Percentiles rank a stretch among this genome's conserved stretches.
Conservation (phyloP, 1,284 basidiomycete species). For the Tilletia caries region DNA sequence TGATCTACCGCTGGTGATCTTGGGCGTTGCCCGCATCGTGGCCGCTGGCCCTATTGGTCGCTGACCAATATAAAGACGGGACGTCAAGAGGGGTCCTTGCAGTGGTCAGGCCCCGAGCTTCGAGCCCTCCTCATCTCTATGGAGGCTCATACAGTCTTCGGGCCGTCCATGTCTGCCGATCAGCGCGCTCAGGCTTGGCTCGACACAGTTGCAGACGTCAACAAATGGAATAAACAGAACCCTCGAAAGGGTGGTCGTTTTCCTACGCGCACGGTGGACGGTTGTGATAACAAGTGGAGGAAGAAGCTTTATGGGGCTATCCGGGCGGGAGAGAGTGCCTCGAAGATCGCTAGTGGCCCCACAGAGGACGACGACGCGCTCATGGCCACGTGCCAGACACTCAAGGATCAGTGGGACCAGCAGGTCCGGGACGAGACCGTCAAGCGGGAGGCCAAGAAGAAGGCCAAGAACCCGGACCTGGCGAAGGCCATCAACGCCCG, state of each 20-base stretch:
- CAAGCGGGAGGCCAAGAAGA: background rate
- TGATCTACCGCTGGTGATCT: too few species aligned
- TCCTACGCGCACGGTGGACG: background rate
- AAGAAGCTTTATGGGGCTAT: background rate
- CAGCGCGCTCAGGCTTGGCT: background rate
- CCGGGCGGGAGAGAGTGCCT: background rate
- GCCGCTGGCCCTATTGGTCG: too few species aligned
- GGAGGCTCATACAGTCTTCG: background rate
- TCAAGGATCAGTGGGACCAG: background rate
- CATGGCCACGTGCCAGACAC: background rate
- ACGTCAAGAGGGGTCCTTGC: background rate
- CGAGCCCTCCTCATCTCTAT: background rate
- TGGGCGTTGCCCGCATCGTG: too few species aligned
- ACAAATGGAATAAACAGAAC: background rate
- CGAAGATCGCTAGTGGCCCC: background rate
- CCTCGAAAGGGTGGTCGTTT: background rate
- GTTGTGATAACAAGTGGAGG: background rate
- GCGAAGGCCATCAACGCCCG: background rate
- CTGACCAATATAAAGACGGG: background rate
- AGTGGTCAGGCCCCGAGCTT: background rate
- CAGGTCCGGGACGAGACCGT: background rate
- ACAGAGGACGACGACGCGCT: background rate
- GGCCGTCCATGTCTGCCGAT: background rate
- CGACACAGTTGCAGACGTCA: background rate
- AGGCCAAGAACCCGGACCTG: background rate